A percentile compares a stretch with the other conserved stretches of the same genome.
Conservation (phyloP, 192 early-diverging fungal species). For the Backusella westeae region DNA sequence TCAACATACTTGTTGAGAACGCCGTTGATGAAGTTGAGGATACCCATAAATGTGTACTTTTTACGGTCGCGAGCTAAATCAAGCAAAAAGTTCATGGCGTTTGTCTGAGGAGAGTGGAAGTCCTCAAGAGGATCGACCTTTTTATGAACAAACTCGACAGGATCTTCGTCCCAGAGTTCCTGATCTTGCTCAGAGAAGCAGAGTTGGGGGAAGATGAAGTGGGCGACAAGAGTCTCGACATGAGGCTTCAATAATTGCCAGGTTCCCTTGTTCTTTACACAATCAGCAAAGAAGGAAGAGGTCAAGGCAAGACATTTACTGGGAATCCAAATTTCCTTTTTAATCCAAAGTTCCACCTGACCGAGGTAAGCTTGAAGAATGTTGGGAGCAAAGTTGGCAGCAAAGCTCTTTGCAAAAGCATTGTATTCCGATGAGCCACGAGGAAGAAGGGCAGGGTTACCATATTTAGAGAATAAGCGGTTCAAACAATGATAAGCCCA, state of each 20-base stretch:
- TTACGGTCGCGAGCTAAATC: conserved; percentile 76
- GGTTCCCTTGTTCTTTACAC: conserved; percentile 84
- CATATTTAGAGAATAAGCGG: conserved; percentile 72
- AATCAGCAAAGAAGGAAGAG: conserved; percentile 75
- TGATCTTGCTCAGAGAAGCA: conserved; percentile 86
- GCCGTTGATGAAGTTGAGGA: conserved; percentile 77
- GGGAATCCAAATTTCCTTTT: conserved; percentile 72
- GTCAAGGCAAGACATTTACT: conserved; percentile 67
- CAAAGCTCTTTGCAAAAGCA: conserved; percentile 80
- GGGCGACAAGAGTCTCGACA: conserved; percentile 72
- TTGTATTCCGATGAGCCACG: conserved; percentile 44
- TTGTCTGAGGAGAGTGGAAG: conserved; percentile 69
- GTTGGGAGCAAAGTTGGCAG: conserved; percentile 87
- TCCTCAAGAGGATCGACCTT: conserved; percentile 83
- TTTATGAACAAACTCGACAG: conserved; percentile 88
- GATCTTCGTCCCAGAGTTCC: conserved; percentile 90
- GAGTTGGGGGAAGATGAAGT: conserved; percentile 91
- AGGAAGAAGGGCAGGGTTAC: conserved; percentile 67
- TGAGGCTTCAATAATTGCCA: conserved; percentile 93
- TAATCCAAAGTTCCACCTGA: conserved; percentile 76
- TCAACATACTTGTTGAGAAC: conserved; percentile 70
- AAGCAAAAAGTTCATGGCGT: conserved; percentile 77
- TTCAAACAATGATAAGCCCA: conserved; percentile 92
- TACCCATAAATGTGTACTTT: conserved; percentile 74
- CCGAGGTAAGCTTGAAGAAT: conserved; percentile 83